Conservation (phyloP, 345 rosid genomes). For the Microcos paniculata region DNA sequence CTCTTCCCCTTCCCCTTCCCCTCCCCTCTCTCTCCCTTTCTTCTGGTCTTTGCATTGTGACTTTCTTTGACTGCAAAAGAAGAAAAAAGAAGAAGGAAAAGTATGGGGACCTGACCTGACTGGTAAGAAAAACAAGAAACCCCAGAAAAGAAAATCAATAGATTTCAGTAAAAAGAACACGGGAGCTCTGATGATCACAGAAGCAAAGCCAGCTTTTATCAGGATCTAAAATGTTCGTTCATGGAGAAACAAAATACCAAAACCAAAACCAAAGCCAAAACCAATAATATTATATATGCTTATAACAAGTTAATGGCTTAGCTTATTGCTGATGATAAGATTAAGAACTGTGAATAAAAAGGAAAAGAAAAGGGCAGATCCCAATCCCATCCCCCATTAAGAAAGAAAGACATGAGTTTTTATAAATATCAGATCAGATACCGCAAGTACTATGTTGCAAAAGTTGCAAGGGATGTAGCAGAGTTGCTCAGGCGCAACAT, state of each 20-base stretch:
- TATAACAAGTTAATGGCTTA: background rate
- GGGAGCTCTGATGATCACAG: slow-evolving; percentile 30
- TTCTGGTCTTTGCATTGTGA: slow-evolving; percentile 27
- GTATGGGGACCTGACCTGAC: slow-evolving; percentile 56
- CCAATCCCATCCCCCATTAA: slow-evolving; percentile 10
- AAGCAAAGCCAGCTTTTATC: slow-evolving; percentile 31
- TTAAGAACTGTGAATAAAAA: background rate
- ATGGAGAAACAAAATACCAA: slow-evolving; percentile 18
- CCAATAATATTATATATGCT: background rate
- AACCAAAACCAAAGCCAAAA: slow-evolving; percentile 5
- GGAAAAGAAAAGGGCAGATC: slow-evolving; percentile 25
- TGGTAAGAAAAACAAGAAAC: slow-evolving; percentile 29
- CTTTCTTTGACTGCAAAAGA: slow-evolving; percentile 54
- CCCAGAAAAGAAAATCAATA: slow-evolving; percentile 21
- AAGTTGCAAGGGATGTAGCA: slow-evolving; percentile 99
- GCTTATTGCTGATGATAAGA: too few species aligned
- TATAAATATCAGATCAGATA: slow-evolving; percentile 29
- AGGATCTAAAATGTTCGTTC: slow-evolving; percentile 29
- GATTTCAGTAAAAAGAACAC: slow-evolving; percentile 17
- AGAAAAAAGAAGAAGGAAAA: slow-evolving; percentile 32
- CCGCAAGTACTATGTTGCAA: slow-evolving; percentile 99
- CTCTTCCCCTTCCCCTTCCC: background rate
- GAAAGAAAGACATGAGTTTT: slow-evolving; percentile 26
- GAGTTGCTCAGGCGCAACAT: slow-evolving; percentile 69
- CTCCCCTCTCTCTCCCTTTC: background rate